phyloP scores from a whole-genome alignment of 495 filamentous ascomycete species.

The Staphylotrichum longicolle region DNA sequence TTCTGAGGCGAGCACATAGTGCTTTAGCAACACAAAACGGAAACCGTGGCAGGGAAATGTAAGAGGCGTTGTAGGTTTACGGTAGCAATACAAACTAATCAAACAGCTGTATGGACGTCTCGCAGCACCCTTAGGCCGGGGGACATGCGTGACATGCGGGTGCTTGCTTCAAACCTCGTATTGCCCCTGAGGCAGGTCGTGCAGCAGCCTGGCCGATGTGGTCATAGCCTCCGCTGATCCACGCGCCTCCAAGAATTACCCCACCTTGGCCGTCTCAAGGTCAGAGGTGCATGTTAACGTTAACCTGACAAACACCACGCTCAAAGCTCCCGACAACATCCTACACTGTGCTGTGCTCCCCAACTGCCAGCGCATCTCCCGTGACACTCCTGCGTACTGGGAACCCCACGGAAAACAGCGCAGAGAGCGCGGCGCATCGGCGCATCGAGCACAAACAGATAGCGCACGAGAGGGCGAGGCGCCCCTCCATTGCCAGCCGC shows the following conservation, averaged over 20 bases:
- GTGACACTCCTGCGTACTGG: background rate
- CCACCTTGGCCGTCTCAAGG: slow-evolving; percentile 4
- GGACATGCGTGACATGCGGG: too few relatives aligned
- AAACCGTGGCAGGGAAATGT: background rate
- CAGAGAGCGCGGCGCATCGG: background rate
- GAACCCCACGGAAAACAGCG: background rate
- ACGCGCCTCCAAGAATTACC: slow-evolving; percentile 11
- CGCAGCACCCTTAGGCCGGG: too few relatives aligned
- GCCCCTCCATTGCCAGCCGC: background rate
- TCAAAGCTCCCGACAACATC: background rate
- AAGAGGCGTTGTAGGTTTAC: background rate
- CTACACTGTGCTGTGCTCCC: background rate
- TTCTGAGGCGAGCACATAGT: background rate
- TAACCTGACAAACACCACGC: background rate
- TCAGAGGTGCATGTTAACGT: too few relatives aligned
- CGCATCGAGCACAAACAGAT: slow-evolving; percentile 3
- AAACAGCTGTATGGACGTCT: too few relatives aligned
- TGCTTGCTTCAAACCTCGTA: too few relatives aligned
- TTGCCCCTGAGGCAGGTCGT: too few relatives aligned
- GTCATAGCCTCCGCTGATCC: too few relatives aligned
- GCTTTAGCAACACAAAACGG: background rate
- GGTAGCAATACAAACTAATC: slow-evolving; percentile 8
- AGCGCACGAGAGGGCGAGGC: background rate
- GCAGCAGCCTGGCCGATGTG: too few relatives aligned
- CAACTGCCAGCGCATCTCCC: background rate